A percentile compares a stretch with the other conserved stretches of the same genome.
phyloP scores from a whole-genome alignment of 495 filamentous ascomycete genomes.

The Entonaema liquescens region DNA sequence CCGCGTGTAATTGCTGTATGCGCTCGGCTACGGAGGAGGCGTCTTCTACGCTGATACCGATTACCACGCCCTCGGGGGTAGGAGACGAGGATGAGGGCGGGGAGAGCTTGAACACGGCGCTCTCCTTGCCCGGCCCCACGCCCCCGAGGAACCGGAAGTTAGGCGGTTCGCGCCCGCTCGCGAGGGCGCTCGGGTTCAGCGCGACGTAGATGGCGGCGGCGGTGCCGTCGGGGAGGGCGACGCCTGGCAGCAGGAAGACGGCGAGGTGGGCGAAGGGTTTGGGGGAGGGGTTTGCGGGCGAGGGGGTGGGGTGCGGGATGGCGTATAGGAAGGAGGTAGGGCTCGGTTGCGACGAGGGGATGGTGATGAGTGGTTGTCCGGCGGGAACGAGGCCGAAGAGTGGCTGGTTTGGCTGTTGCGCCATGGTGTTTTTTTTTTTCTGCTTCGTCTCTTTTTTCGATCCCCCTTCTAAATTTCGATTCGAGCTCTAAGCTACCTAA shows the following conservation, averaged over 20 bases:
- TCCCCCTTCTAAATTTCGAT: too few relatives aligned
- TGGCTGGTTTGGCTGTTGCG: conserved; percentile 32
- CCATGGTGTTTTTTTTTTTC: not conserved
- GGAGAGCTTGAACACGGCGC: conserved; percentile 80
- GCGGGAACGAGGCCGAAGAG: conserved; percentile 62
- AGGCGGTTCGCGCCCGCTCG: conserved; percentile 35
- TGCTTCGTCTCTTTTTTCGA: not conserved
- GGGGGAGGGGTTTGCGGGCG: conserved; percentile 25
- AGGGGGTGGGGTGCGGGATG: conserved; percentile 44
- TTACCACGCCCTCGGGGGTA: conserved; percentile 56
- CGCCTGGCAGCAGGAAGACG: conserved; percentile 87
- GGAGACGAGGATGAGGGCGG: conserved; percentile 39
- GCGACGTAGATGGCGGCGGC: conserved; percentile 91
- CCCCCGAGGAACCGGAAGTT: conserved; percentile 86
- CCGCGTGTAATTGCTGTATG: conserved; percentile 64
- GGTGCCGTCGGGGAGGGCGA: conserved; percentile 73
- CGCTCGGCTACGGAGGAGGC: conserved; percentile 73
- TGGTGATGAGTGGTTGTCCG: conserved; percentile 56
- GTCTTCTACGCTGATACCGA: conserved; percentile 87
- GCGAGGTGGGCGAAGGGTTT: conserved; percentile 77
- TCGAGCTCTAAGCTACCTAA: too few relatives aligned
- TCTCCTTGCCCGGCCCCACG: conserved; percentile 86
- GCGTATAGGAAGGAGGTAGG: conserved; percentile 55
- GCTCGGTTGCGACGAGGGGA: conserved; percentile 52
- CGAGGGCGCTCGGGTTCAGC: conserved; percentile 45